Evolutionary conservation across 192 early-diverging fungal species (phyloP), one percentile per base, ranked within the genome.

Genomic region (Coemansia sp.): DNA sequence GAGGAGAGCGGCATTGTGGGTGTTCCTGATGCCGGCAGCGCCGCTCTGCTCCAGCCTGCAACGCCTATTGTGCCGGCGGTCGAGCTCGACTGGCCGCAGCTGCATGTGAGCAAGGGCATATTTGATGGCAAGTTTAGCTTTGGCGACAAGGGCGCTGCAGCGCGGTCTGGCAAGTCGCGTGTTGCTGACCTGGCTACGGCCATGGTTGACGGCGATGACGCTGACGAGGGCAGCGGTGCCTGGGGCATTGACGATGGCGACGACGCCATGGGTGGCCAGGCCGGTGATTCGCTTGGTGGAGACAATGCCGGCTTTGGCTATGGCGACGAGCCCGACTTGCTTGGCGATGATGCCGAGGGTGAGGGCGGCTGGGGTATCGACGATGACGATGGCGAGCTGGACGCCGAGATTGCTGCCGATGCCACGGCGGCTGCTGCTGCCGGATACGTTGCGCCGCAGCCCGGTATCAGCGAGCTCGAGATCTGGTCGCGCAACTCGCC

Each of bases 1-100:
- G 86, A 81, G 14, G 82, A 85, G 11, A 64, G 86, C 4, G 79
- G 67, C 25, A 71, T 73, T 42, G 50, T 55, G 3, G 58, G 75
- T 5, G 43, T 78, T 17, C 51, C 58, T 13, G 55, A 72, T 18
- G 41, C 60, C 0, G 50, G 51, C 2, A 67, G 59, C 4, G 75
- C 81, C 1, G 55, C 78, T 33, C 66, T 93, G 13, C 75, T 93
- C 27, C 71, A 78, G 37, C 79, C 88, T 15, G 81, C 87, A 0
- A 79, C 80, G 38, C 92, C 94, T 11, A 61, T 91, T n/a, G 62
- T 85, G 38, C 67, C 78, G 27, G 81, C 89, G 10, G 57, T 75
- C 32, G 90, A 97, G 58, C 64, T 81, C 32, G 93, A 97, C 79
- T 99, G 95, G 97, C 94, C 97, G 8, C 80, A 85, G 53, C 80